Evolutionary conservation across 2,329 filamentous ascomycete genomes (phyloP), one percentile per base, ranked within the genome.

Genomic region (Colletotrichum theobromicola): DNA sequence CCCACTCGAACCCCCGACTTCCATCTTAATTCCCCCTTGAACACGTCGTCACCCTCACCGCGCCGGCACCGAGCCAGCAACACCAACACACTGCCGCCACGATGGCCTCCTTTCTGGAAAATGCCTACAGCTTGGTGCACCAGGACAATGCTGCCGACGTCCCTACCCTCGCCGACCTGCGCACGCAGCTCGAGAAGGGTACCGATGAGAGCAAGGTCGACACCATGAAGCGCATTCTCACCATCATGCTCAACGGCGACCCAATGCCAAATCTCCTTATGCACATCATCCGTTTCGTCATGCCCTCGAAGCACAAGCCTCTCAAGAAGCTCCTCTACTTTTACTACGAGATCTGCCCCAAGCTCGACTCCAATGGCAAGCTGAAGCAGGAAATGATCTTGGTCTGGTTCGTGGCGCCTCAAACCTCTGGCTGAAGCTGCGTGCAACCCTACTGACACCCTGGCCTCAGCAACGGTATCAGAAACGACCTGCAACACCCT

Each of bases 271-370:
- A 95, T 79, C 90, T 99, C 24, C 92, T 99, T 80, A 99, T 99
- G 97, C 97, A 98, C 88, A 99, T 99, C 82, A 99, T 99, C 85
- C 95, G 97, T 84, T 99, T 99, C 84, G 96, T 99, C 80, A 99
- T 99, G 97, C 97, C 97, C 16, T 98, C 95, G 77, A 98, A 97
- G 88, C 95, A 94, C 85, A 99, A 99, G 88, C 89, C 94, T 55
- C 89, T 99, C 81, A 99, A 99, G 91, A 99, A 99, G 89, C 90
- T 99, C 76, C 91, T 99, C 70, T 99, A 99, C 87, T 97, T 99
- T 85, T 99, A 99, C 88, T 98, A 98, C 84, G 97, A 99, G 87
- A 97, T 98, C 83, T 98, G 97, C 84, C 97, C 96, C 53, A 99
- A 99, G 88, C 93, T 95, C 73, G 97, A 99, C 85, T 89, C 93